These are phyloP conservation scores for Lagenaria siceraria DNA, from an alignment of 306 rosid genomes.

Conservation along the genomic window DNA sequence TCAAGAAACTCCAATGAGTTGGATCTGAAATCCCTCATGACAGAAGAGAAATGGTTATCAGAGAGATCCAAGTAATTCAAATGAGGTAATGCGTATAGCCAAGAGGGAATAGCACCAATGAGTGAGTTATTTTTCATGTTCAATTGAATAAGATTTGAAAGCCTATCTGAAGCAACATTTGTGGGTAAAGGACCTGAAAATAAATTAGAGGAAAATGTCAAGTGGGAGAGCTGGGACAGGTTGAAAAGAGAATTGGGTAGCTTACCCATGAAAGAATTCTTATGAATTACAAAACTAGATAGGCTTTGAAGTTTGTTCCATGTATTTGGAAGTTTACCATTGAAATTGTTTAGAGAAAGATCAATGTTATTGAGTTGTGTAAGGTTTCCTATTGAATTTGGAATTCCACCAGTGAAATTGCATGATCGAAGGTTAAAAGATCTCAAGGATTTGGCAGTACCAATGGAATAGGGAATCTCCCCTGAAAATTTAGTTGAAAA, in stretches of 20 bases:
- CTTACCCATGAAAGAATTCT: conserved; percentile 1
- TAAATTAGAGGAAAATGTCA: neutral
- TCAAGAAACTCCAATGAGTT: neutral
- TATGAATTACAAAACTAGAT: neutral
- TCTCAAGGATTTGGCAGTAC: neutral
- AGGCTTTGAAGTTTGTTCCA: conserved; percentile 1
- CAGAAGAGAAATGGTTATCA: neutral
- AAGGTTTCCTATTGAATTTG: neutral
- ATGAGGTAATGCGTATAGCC: neutral
- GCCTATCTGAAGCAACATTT: neutral
- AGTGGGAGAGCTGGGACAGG: neutral
- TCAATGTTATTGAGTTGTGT: neutral
- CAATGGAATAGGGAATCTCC: neutral
- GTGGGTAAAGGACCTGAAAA: neutral
- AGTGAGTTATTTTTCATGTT: neutral
- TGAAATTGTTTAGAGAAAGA: neutral
- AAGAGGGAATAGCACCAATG: neutral
- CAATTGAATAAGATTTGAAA: neutral
- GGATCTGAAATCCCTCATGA: neutral
- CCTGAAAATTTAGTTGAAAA: neutral
- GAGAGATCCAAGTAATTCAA: neutral
- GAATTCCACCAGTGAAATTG: neutral
- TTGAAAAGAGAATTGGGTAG: neutral
- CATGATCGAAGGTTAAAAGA: neutral
- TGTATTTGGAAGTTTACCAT: conserved; percentile 8